Base-by-base conservation (phyloP, 225 moss, liverwort and hornwort genomes). In the Pleurozium schreberi region DNA sequence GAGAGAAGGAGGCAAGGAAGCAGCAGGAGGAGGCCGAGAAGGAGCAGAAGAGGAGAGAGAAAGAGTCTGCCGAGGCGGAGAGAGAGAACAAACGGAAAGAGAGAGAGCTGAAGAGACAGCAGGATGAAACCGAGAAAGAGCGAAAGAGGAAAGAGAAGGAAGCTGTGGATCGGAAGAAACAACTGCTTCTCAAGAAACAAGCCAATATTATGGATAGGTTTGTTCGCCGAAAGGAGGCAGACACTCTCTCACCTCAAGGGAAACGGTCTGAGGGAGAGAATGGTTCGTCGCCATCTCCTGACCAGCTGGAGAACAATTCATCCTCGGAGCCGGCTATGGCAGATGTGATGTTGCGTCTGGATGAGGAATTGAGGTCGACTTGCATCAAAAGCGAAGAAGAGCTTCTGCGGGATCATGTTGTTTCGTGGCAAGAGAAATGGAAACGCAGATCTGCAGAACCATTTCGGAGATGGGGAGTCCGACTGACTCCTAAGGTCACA, bases 201-300 rank as follows among this genome's bases (percentile, higher is more conserved):
- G 99, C 97, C 36, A 94, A 91, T 45, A 90, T 94, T 25, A 96
- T 97, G 96, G 92, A 91, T 83, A 92, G 94, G 75, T 95, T 99
- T 70, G 93, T 98, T 65, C 94, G 92, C 26, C 91, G 91, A 12
- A 98, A 95, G 89, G 95, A 95, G 65, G 43, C 84, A 30, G 82
- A 89, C 10, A 66, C 89, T 36, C 80, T 85, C 52, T 81, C 62
- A 34, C 90, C 91, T 71, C 82, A 91, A 70, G 85, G 67, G 75
- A 89, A 88, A 64, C 88, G 70, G 8, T 66, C 63, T 53, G 25
- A 87, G n/a, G 93, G 86, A 65, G 79, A 85, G 22, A 62, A 62
- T 60, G 85, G 74, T 17, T 36, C 61, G 23, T 88, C 62, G 26
- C 73, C 63, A 28, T 89, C 77, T 85, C 83, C 85, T 78, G 83